Evolutionary conservation across 371 early-diverging fungal genomes (phyloP).

Genomic region (Entomophthora muscae): DNA sequence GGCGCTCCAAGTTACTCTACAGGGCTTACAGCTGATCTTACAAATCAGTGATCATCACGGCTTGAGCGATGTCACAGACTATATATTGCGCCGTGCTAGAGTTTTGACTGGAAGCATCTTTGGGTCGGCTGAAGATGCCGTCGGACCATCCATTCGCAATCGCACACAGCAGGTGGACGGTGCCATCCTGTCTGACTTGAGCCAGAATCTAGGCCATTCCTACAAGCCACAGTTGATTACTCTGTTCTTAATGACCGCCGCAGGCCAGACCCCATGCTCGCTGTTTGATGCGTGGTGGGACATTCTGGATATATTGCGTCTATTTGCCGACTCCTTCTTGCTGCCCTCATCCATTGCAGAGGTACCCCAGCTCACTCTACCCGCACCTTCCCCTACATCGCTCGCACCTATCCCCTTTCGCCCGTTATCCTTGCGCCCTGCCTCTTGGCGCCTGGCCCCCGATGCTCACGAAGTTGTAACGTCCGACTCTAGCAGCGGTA

Average conservation of each 20-base stretch:
- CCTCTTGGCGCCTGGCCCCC: too few relatives aligned
- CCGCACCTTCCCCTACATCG: neutral
- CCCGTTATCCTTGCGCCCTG: neutral
- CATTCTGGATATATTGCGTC: conserved; percentile 1
- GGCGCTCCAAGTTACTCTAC: neutral
- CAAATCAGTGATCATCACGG: neutral
- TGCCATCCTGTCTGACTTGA: neutral
- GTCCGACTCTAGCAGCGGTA: neutral
- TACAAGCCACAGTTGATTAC: conserved; percentile 8
- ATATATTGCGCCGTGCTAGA: neutral
- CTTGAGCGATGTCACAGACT: conserved; percentile 2
- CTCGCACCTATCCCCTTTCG: neutral
- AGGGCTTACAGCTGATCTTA: neutral
- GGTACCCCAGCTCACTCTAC: neutral
- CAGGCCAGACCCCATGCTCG: neutral
- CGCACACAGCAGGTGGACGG: conserved; percentile 4
- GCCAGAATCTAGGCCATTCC: conserved; percentile 3
- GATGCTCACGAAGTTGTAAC: neutral
- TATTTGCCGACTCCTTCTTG: conserved; percentile 6
- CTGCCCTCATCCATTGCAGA: neutral
- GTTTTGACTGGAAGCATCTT: neutral
- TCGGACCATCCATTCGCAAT: neutral
- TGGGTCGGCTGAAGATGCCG: neutral
- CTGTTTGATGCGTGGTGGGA: conserved; percentile 7
- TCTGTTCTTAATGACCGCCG: neutral